Conservation (phyloP, 768 basidiomycete species). For the Rhodotorula paludigena region DNA sequence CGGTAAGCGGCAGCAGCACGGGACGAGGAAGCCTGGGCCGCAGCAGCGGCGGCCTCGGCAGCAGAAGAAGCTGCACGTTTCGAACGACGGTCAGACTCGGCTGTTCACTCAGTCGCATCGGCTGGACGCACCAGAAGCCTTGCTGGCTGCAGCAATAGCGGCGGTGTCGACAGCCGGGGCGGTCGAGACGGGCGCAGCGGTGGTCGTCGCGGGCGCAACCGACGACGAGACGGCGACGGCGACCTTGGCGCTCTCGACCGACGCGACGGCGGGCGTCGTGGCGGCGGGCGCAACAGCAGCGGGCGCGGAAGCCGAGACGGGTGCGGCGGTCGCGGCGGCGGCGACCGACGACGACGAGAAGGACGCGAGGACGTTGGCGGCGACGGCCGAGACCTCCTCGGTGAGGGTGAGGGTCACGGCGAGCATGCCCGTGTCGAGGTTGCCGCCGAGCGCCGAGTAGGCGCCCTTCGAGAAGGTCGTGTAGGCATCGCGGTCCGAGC, state of each 20-base stretch:
- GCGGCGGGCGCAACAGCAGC: not conserved
- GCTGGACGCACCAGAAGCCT: not conserved
- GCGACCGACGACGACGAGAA: not conserved
- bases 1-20: not conserved
- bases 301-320: not conserved
- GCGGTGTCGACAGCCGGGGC: not conserved
- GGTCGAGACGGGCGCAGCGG: not conserved
- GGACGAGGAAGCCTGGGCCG: not conserved
- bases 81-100: too few species aligned
- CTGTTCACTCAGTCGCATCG: too few species aligned
- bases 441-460: slow-evolving; percentile 13
- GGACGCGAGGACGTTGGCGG: not conserved
- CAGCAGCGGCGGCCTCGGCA: not conserved
- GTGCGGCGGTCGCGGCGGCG: not conserved
- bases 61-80: not conserved
- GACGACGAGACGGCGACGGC: not conserved
- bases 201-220: not conserved
- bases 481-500: slow-evolving; percentile 13
- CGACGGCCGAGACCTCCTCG: not conserved
- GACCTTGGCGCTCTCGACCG: not conserved
- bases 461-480: slow-evolving; percentile 19
- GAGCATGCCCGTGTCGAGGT: slow-evolving; percentile 11
- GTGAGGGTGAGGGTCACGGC: slow-evolving; percentile 7
- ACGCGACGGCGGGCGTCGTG: not conserved
- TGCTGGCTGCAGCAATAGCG: not conserved